Evolutionary conservation across 495 filamentous ascomycete species (phyloP), one percentile per base, ranked within the genome.

Genomic region (Penicillium soppii): DNA sequence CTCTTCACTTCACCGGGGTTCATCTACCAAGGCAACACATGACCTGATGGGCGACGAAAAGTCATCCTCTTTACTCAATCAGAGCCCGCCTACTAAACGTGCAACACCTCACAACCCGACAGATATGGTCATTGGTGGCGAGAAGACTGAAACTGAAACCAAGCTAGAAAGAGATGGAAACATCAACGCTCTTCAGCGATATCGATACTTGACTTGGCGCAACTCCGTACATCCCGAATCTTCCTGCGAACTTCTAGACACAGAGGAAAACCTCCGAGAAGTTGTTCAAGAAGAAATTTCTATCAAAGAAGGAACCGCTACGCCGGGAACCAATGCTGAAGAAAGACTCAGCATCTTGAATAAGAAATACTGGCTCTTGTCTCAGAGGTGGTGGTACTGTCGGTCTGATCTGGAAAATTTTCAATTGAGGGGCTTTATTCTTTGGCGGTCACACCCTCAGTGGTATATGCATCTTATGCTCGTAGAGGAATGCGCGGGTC

Each of bases 391-490:
- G 40, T 43, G 23, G 23, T 27, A 29, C 16, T 43, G n/a, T 17
- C 23, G 23, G 9, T 12, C 25, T 2, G n/a, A 17, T 29, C 25
- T 29, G 8, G 13, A 17, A 9, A 7, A 29, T 10, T 3, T 30
- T 32, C 42, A 21, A 32, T 21, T 12, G 3, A 27, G 42, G 27
- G 42, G 1, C 6, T 44, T 44, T 32, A n/a, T 20, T 1, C 26
- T 44, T 5, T 44, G 42, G 43, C 26, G 35, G 16, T 53, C 50
- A 10, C 23, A 53, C 38, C 35, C 43, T 7, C 21, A 25, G 38
- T 53, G 50, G 50, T 53, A 53, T 41, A 39, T 53, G 43, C 43
- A 53, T 21, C 25, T 21, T 20, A 9, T 8, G 1, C 43, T 53
- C 3, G 27, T 42, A 5, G n/a, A 49, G 7, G 44, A 49, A 7